Evolutionary conservation across 1,139 yeast species (phyloP), one percentile per base, ranked within the genome.

Genomic region (Geotrichum cucujoidarum): DNA sequence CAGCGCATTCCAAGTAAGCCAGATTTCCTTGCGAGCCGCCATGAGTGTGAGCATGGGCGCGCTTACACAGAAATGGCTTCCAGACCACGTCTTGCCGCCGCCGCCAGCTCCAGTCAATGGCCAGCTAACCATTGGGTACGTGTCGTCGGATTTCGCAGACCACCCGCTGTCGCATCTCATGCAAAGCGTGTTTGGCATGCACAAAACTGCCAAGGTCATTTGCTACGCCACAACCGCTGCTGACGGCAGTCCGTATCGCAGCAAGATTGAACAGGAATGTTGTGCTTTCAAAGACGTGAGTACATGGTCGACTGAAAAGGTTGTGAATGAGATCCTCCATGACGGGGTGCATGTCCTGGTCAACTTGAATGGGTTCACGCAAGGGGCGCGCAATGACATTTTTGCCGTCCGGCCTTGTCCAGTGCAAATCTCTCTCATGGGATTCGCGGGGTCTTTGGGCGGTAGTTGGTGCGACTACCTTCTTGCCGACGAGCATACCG

Each of bases 141-240:
- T 65, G n/a, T 64, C 68, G 4, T 62, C 67, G 1, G 69, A 65
- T 42, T 63, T 64, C 50, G 55, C 53, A 24, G 63, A 65, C 48
- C 69, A 65, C 33, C 69, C 69, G 8, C 53, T 65, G 45, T 58
- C 68, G 4, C 69, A 65, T 45, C 52, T 65, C 43, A 65, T 65
- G 69, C 68, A 65, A 46, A 60, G 60, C 35, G 67, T 65, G 6
- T 65, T 65, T 53, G 67, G 63, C 1, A 33, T 62, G 44, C 68
- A 65, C 38, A 58, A 60, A 36, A 38, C 50, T 11, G 38, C 49
- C n/a, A 43, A 45, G 39, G 59, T 64, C 0, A 56, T 59, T 24
- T 61, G 67, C 46, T 65, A 65, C 44, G 65, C 68, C 2, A 62
- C 66, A 1, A 55, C 63, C 1, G 55, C 59, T 1, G 54, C 63